These are phyloP conservation scores for Saturnispora hagleri DNA, from an alignment of 805 yeast species.

Conservation along the genomic window DNA sequence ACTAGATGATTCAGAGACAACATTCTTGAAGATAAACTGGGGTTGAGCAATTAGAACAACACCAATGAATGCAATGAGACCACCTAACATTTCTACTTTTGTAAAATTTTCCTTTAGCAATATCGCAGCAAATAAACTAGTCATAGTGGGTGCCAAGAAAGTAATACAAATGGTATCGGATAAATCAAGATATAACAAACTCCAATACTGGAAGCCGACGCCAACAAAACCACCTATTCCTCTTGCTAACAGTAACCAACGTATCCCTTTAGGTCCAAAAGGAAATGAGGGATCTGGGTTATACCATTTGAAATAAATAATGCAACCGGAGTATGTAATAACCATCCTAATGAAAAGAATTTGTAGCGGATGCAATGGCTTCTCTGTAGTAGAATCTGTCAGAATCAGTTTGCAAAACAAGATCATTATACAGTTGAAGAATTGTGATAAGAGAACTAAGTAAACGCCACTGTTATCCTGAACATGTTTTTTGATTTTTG, in stretches of 20 bases:
- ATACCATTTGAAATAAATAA: slow-evolving; percentile 39
- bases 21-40: slow-evolving; percentile 49
- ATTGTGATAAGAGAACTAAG: slow-evolving; percentile 51
- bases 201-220: slow-evolving; percentile 68
- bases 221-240: slow-evolving; percentile 75
- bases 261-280: slow-evolving; percentile 54
- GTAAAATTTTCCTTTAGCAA: slow-evolving; percentile 61
- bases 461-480: slow-evolving; percentile 45
- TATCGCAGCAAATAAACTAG: slow-evolving; percentile 64
- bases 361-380: slow-evolving; percentile 68
- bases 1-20: neutral
- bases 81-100: slow-evolving; percentile 57
- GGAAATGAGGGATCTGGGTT: slow-evolving; percentile 49
- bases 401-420: slow-evolving; percentile 67
- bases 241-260: slow-evolving; percentile 34
- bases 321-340: slow-evolving; percentile 55
- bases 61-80: slow-evolving; percentile 59
- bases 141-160: slow-evolving; percentile 67
- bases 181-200: slow-evolving; percentile 62
- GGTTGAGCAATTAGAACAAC: slow-evolving; percentile 81
- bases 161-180: slow-evolving; percentile 79
- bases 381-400: slow-evolving; percentile 47
- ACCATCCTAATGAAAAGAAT: slow-evolving; percentile 70
- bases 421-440: slow-evolving; percentile 71
- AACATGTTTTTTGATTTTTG: neutral